Conservation (phyloP, 2,329 filamentous ascomycete genomes). For the Fonsecaea erecta region DNA sequence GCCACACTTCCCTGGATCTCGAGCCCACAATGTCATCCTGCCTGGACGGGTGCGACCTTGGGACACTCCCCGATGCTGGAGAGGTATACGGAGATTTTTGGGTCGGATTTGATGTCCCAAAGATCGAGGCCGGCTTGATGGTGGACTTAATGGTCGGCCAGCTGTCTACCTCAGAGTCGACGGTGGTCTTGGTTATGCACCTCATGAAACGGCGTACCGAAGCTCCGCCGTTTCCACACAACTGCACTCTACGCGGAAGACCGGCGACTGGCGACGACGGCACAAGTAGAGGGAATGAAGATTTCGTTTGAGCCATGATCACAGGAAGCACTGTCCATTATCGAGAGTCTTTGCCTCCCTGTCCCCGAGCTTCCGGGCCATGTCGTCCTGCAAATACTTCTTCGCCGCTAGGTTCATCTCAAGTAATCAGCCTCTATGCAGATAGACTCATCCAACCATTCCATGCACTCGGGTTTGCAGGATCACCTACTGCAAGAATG, state of each 20-base stretch:
- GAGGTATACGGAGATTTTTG: slow-evolving; percentile 28
- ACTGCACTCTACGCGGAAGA: slow-evolving; percentile 76
- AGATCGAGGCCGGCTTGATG: slow-evolving; percentile 51
- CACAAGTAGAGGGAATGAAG: too few relatives aligned
- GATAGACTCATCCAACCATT: too few relatives aligned
- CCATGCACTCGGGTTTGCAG: too few relatives aligned
- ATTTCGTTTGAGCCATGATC: too few relatives aligned
- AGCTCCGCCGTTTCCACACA: slow-evolving; percentile 62
- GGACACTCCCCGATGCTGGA: slow-evolving; percentile 37
- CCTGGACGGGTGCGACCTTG: slow-evolving; percentile 44
- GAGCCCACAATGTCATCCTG: slow-evolving; percentile 42
- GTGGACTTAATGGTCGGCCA: slow-evolving; percentile 37
- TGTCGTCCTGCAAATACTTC: too few relatives aligned
- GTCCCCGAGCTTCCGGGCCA: too few relatives aligned
- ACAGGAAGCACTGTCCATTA: too few relatives aligned
- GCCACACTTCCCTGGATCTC: slow-evolving; percentile 67
- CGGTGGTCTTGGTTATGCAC: slow-evolving; percentile 49
- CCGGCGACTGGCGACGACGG: too few relatives aligned
- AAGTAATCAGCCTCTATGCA: too few relatives aligned
- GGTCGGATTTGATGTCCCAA: slow-evolving; percentile 49
- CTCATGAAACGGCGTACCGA: slow-evolving; percentile 64
- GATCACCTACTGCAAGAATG: too few relatives aligned
- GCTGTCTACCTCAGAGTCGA: slow-evolving; percentile 36
- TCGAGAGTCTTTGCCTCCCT: too few relatives aligned
- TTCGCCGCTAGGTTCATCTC: too few relatives aligned